Conservation (phyloP, 306 rosid species). For the Ziziphus jujuba region DNA sequence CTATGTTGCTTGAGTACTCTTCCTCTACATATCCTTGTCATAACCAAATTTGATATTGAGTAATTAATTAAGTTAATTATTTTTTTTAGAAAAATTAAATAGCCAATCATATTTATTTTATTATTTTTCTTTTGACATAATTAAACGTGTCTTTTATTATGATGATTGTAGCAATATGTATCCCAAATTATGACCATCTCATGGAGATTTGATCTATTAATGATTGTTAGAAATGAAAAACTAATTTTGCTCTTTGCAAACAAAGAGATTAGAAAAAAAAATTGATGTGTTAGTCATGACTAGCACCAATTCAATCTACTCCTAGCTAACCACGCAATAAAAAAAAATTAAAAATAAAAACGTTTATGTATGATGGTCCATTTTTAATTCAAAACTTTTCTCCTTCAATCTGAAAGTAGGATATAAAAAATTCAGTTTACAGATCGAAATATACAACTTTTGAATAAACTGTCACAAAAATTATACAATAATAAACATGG, state of each 20-base stretch:
- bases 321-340: too few species aligned
- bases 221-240: constrained; percentile 33
- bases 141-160: not conserved
- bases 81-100: not conserved
- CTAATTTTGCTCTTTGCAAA: constrained; percentile 4
- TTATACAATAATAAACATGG: not conserved
- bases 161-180: constrained; percentile 19
- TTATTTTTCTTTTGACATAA: not conserved
- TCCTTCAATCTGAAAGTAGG: constrained; percentile 7
- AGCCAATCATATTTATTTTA: constrained; percentile 1
- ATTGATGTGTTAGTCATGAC: too few species aligned
- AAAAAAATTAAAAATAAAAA: too few species aligned
- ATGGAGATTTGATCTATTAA: constrained; percentile 31
- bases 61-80: not conserved
- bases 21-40: too few species aligned
- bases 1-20: too few species aligned
- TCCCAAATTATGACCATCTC: constrained; percentile 19
- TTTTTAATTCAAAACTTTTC: not conserved
- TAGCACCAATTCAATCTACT: too few species aligned
- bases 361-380: not conserved
- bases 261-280: constrained; percentile 6
- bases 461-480: not conserved
- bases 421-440: not conserved
- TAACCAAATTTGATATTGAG: too few species aligned
- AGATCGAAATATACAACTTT: constrained; percentile 6